Conservation (phyloP, 2,329 filamentous ascomycete species). For the Rutstroemia sp. region DNA sequence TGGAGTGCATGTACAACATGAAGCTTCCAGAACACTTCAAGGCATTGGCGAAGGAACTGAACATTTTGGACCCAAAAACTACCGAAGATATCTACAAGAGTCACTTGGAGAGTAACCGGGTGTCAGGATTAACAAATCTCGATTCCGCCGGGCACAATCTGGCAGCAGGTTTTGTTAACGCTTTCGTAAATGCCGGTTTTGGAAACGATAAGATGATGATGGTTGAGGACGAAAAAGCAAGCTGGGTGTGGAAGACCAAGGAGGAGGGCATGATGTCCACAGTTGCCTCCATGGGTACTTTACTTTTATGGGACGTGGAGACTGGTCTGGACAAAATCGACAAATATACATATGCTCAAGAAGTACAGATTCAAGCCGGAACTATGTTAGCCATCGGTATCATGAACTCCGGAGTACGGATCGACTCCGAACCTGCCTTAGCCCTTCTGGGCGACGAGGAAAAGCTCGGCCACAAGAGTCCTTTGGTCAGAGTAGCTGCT, state of each 20-base stretch:
- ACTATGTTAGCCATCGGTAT: slow-evolving; percentile 91
- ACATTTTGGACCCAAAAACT: slow-evolving; percentile 92
- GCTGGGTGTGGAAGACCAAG: slow-evolving; percentile 99
- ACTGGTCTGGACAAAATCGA: slow-evolving; percentile 89
- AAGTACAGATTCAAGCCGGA: slow-evolving; percentile 83
- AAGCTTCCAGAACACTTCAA: slow-evolving; percentile 91
- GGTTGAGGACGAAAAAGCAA: slow-evolving; percentile 77
- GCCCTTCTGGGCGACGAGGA: slow-evolving; percentile 76
- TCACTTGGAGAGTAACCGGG: slow-evolving; percentile 90
- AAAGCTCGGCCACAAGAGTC: slow-evolving; percentile 71
- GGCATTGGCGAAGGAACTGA: slow-evolving; percentile 86
- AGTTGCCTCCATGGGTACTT: slow-evolving; percentile 83
- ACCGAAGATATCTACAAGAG: slow-evolving; percentile 99
- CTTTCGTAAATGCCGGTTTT: slow-evolving; percentile 93
- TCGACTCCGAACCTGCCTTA: slow-evolving; percentile 84
- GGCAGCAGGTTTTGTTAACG: slow-evolving; percentile 92
- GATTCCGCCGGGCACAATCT: slow-evolving; percentile 95
- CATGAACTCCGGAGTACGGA: slow-evolving; percentile 83
- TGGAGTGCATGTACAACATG: slow-evolving; percentile 80
- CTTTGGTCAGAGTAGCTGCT: slow-evolving; percentile 69
- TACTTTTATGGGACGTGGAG: slow-evolving; percentile 91
- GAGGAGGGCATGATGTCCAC: slow-evolving; percentile 97
- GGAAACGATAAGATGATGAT: slow-evolving; percentile 98
- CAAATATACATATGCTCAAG: slow-evolving; percentile 79
- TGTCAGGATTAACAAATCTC: slow-evolving; percentile 86